Conservation (phyloP, 352 stramenopile genomes). For the Phytopythium mirpurense region DNA sequence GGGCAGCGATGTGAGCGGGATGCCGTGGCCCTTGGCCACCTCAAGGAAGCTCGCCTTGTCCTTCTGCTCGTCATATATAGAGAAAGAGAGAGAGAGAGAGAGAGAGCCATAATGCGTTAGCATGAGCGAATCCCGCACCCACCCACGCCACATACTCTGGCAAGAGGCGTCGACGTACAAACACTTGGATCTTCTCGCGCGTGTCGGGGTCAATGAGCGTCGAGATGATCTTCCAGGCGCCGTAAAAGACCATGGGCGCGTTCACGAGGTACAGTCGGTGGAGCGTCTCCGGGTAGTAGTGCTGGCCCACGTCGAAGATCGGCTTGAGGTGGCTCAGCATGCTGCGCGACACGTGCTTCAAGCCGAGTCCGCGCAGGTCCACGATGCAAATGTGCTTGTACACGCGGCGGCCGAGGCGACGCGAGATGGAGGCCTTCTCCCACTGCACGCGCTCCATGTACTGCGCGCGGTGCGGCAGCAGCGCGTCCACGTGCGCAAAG, state of each 20-base stretch:
- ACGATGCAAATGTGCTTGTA: conserved; percentile 86
- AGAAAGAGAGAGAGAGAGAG: too few species aligned
- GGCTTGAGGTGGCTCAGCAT: conserved; percentile 63
- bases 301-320: conserved; percentile 74
- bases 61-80: conserved; percentile 34
- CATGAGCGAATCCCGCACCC: conserved; percentile 1
- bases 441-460: conserved; percentile 80
- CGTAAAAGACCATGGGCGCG: conserved; percentile 76
- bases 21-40: conserved; percentile 51
- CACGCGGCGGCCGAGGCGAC: conserved; percentile 46
- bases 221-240: conserved; percentile 78
- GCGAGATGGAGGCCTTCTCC: conserved; percentile 70
- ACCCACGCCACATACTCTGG: conserved; percentile 7
- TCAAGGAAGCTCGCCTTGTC: conserved; percentile 52
- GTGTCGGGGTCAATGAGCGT: conserved; percentile 65
- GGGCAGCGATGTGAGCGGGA: conserved; percentile 52
- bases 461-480: conserved; percentile 62
- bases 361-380: conserved; percentile 60
- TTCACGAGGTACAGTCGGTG: conserved; percentile 79
- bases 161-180: conserved; percentile 26
- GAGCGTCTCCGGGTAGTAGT: conserved; percentile 81
- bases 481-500: conserved; percentile 45
- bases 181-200: conserved; percentile 82
- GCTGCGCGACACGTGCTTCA: conserved; percentile 57
- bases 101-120: too few species aligned